Evolutionary conservation across 2,329 filamentous ascomycete genomes (phyloP).

Genomic region (Microdochium trichocladiopsis): DNA sequence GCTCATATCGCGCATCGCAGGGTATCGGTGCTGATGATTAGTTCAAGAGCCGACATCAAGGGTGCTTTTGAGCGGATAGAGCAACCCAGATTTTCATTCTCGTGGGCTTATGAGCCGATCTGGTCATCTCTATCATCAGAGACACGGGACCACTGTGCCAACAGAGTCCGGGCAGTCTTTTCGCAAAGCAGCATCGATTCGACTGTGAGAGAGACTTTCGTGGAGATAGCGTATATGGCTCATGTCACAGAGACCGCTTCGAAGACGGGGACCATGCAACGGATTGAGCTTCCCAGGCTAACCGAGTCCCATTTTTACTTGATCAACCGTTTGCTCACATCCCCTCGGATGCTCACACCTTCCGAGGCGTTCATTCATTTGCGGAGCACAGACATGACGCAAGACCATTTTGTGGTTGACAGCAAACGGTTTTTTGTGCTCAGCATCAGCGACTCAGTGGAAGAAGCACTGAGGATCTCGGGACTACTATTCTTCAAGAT

Average conservation of each 20-base stretch:
- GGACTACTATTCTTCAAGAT: neutral
- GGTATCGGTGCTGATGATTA: neutral
- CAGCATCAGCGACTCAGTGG: neutral
- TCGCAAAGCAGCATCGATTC: neutral
- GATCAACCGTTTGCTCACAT: neutral
- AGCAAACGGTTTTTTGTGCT: neutral
- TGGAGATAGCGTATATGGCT: neutral
- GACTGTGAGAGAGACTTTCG: neutral
- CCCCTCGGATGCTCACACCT: neutral
- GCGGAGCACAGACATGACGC: neutral
- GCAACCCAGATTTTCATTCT: neutral
- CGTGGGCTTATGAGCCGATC: neutral
- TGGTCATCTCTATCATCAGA: neutral
- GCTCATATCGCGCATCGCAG: neutral
- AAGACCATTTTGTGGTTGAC: neutral
- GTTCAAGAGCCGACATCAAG: neutral
- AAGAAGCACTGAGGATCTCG: neutral
- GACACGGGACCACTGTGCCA: neutral
- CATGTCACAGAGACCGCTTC: neutral
- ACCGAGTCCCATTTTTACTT: neutral
- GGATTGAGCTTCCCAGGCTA: neutral
- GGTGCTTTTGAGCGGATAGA: neutral
- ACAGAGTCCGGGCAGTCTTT: neutral
- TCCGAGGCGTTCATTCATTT: neutral
- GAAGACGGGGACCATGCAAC: neutral